These are phyloP conservation scores for Debaryomycetaceae sp. DNA, from an alignment of 1,139 yeast genomes.

Conservation along the genomic window DNA sequence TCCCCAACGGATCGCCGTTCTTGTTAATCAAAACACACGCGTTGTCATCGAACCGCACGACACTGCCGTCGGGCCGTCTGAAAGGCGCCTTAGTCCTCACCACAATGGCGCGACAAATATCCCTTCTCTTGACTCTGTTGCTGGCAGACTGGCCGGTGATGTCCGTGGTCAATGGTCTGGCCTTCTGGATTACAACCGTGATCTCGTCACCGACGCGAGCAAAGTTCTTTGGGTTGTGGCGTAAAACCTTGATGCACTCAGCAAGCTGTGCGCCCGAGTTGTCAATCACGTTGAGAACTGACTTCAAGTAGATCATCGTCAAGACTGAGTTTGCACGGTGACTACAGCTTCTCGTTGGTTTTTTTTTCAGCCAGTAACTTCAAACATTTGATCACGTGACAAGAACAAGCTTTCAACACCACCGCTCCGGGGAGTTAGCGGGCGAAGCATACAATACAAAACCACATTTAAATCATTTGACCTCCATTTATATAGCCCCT, in stretches of 20 bases:
- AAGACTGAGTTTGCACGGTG: not conserved
- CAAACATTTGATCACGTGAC: constrained; percentile 1
- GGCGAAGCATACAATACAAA: no score
- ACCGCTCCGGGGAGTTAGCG: no score
- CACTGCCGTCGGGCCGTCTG: constrained; percentile 83
- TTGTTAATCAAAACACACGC: constrained; percentile 94
- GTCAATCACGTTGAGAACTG: constrained; percentile 86
- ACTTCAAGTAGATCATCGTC: constrained; percentile 77
- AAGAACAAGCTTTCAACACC: not conserved
- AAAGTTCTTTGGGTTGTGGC: constrained; percentile 80
- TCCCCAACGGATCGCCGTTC: constrained; percentile 90
- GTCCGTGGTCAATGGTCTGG: constrained; percentile 63
- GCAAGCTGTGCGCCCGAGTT: constrained; percentile 94
- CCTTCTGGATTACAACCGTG: constrained; percentile 92
- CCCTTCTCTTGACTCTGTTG: constrained; percentile 90
- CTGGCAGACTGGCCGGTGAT: constrained; percentile 66
- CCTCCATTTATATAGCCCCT: not conserved
- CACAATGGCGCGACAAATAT: constrained; percentile 91
- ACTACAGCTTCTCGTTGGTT: not conserved
- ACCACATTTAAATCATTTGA: not conserved
- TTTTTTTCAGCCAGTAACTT: not conserved
- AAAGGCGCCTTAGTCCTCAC: constrained; percentile 90
- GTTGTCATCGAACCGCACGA: constrained; percentile 86
- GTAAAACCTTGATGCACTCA: constrained; percentile 91
- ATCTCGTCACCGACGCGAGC: constrained; percentile 89